Evolutionary conservation across 352 stramenopile genomes (phyloP).

Genomic region (Phytophthora nicotianae): DNA sequence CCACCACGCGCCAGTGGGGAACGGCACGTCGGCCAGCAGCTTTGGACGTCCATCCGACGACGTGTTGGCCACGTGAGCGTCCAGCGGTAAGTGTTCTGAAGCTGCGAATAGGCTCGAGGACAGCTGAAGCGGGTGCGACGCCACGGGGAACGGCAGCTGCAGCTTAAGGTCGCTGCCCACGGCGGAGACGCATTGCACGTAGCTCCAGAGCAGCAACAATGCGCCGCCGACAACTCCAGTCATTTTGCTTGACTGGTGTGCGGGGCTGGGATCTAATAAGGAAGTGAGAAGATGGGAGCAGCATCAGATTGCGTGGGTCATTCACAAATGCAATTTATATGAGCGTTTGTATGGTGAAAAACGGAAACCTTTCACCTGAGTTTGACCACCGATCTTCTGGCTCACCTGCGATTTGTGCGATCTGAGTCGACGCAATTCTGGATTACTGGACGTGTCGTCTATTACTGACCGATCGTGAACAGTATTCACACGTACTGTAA

Average conservation of each 20-base stretch:
- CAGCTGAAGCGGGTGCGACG: constrained; percentile 57
- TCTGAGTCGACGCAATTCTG: neutral
- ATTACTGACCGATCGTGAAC: too few relatives aligned
- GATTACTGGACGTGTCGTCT: constrained; percentile 6
- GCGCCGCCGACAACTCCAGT: constrained; percentile 1
- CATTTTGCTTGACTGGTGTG: constrained; percentile 12
- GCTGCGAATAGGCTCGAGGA: constrained; percentile 53
- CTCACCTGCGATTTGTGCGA: neutral
- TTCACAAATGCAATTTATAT: constrained; percentile 2
- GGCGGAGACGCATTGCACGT: constrained; percentile 5
- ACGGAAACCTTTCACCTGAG: constrained; percentile 17
- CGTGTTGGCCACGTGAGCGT: constrained; percentile 25
- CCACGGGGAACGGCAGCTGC: constrained; percentile 58
- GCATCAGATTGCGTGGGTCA: neutral
- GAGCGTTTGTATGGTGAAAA: constrained; percentile 16
- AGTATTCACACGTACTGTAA: too few relatives aligned
- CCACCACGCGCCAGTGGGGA: constrained; percentile 84
- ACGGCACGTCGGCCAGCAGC: constrained; percentile 57
- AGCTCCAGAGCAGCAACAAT: constrained; percentile 29
- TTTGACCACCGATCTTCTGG: neutral
- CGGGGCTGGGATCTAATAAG: constrained; percentile 17
- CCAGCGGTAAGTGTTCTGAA: constrained; percentile 41
- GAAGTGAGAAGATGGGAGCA: constrained; percentile 12
- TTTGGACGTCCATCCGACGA: constrained; percentile 3
- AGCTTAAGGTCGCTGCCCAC: constrained; percentile 27